These are phyloP conservation scores for Globisporangium megalacanthum DNA, from an alignment of 352 stramenopile genomes.

Conservation along the genomic window DNA sequence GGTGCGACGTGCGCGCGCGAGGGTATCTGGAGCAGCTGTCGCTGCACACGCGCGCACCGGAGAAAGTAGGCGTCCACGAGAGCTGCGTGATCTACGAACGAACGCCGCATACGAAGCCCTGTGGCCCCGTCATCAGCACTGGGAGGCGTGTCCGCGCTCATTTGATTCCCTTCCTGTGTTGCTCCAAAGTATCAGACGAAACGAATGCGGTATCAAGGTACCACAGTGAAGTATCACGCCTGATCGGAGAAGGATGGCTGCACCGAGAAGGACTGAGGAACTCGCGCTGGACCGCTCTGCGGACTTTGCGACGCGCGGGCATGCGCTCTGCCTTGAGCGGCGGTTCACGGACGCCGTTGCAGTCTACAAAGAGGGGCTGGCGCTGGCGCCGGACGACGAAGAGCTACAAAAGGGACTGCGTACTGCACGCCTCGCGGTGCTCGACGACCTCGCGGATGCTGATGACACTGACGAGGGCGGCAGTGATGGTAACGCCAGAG, in stretches of 20 bases:
- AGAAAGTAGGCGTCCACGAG: conserved; percentile 54
- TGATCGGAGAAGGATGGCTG: no score
- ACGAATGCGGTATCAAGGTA: no score
- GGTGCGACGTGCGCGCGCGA: conserved; percentile 17
- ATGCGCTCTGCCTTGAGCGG: conserved; percentile 25
- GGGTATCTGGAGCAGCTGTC: conserved; percentile 29
- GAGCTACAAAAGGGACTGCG: conserved; percentile 41
- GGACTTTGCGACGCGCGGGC: conserved; percentile 32
- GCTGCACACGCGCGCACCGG: conserved; percentile 18
- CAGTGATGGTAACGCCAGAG: background rate
- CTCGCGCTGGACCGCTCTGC: conserved; percentile 5
- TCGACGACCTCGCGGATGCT: conserved; percentile 33
- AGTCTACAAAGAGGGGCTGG: conserved; percentile 55
- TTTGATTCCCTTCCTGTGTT: no score
- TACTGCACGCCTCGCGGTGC: conserved; percentile 45
- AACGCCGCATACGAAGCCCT: background rate
- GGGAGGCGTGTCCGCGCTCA: no score
- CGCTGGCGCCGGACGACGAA: conserved; percentile 25
- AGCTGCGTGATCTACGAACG: conserved; percentile 35
- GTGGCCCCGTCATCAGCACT: no score
- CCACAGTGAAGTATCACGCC: no score
- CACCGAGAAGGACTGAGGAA: no score
- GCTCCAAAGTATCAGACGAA: no score
- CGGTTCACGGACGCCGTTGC: conserved; percentile 32
- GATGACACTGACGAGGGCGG: conserved; percentile 22